A percentile compares a stretch with the other conserved stretches of the same genome.
These are phyloP conservation scores for Xylaria sp. DNA, from an alignment of 2,329 filamentous ascomycete species.

Conservation along the genomic window DNA sequence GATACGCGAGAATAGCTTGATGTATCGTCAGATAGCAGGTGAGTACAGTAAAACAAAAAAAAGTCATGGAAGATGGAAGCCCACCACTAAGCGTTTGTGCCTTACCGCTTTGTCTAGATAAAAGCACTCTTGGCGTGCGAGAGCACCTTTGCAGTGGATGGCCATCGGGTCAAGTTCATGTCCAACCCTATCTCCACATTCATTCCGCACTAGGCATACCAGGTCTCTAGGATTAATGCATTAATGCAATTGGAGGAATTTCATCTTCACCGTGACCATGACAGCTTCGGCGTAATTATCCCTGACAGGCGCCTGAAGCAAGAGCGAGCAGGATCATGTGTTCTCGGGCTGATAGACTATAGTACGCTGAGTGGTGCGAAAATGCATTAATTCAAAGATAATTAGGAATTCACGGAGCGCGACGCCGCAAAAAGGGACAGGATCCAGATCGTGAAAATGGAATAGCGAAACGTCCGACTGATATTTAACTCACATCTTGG, in stretches of 20 bases:
- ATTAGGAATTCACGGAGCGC: constrained; percentile 3
- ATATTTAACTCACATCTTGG: not conserved
- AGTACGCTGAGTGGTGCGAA: constrained; percentile 12
- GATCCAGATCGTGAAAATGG: not conserved
- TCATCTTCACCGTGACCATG: not conserved
- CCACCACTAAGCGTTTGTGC: not conserved
- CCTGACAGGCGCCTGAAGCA: not conserved
- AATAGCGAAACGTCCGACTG: not conserved
- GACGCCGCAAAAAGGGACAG: not conserved
- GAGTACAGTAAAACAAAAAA: not conserved
- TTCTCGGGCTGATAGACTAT: too few relatives aligned
- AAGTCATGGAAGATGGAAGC: not conserved
- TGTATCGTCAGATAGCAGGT: not conserved
- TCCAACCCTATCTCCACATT: constrained; percentile 1
- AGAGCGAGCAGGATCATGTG: not conserved
- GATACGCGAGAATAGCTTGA: not conserved
- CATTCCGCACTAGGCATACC: not conserved
- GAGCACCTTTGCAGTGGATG: not conserved
- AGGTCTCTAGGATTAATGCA: not conserved
- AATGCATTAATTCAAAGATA: not conserved
- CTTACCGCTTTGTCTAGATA: not conserved
- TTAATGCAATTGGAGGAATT: constrained; percentile 15
- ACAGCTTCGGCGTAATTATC: not conserved
- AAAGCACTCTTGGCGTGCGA: not conserved
- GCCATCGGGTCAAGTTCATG: not conserved